Evolutionary conservation across 75 land plant species (phyloP), one percentile per base, ranked within the genome.

Genomic region (Azolla pinnata): DNA sequence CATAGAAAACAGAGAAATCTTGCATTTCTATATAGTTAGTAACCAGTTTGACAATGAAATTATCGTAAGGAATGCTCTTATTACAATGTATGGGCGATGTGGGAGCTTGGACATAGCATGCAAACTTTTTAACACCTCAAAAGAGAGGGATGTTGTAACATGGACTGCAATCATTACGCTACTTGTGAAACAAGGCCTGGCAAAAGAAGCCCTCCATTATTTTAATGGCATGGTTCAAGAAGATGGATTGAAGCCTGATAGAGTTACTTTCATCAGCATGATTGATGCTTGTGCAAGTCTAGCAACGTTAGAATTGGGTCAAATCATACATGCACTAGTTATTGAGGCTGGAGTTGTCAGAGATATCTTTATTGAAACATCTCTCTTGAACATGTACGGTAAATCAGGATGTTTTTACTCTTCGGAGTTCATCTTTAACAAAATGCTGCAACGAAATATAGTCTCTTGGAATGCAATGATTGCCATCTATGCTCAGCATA

Each of bases 381-480:
- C 74, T 4, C 44, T 82, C 18, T 24, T 82, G 32, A 70, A 65
- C 24, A 82, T 82, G 82, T 82, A 82, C 54, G 75, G 79, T 8
- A 82, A 77, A 46, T 82, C 82, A 67, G 85, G 85, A 14, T 60
- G 67, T 46, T 29, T 81, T 38, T 52, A 53, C 1, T 54, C 67
- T 40, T 76, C 86, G 10, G 33, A 60, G 44, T 46, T 45, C 29
- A 31, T 83, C 4, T 83, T 83, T 33, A 31, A 66, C 19, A 42
- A 24, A 28, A 72, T 73, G 66, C 47, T 33, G 8, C 14, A 49
- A 32, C 61, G 44, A 57, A 71, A 72, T 64, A 63, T 75, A 4
- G 85, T 72, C 29, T 70, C 79, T 1, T 68, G 75, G 71, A 81
- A 81, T 61, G 24, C 83, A 3, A 76, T 81, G 76, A 81, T 81